phyloP scores from a whole-genome alignment of 192 early-diverging fungal species.

The Dissophora globulifera region DNA sequence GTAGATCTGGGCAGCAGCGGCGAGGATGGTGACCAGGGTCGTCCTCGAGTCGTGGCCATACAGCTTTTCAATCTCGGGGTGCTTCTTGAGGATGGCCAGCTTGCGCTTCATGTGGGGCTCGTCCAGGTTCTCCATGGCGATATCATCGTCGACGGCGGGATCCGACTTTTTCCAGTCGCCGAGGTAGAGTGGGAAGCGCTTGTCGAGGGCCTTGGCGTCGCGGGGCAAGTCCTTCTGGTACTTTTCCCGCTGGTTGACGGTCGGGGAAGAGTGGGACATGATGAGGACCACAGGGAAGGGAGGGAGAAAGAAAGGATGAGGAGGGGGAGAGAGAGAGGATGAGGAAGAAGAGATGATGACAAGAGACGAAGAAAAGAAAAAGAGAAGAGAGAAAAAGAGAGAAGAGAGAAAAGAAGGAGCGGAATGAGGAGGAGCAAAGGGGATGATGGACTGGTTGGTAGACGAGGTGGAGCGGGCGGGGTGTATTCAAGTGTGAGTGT shows the following conservation, averaged over 20 bases:
- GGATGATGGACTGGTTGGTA: no score
- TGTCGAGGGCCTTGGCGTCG: conserved; percentile 61
- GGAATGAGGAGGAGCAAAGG: no score
- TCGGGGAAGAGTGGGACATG: conserved; percentile 15
- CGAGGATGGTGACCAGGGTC: conserved; percentile 72
- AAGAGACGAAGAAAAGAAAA: not conserved
- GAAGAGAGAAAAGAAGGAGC: not conserved
- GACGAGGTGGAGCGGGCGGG: no score
- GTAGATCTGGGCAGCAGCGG: conserved; percentile 76
- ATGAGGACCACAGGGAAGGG: not conserved
- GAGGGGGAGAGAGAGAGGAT: not conserved
- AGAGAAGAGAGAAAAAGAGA: not conserved
- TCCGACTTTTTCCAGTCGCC: conserved; percentile 88
- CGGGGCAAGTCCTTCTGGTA: conserved; percentile 38
- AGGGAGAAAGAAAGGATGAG: not conserved
- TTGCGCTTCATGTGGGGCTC: conserved; percentile 95
- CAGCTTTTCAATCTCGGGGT: conserved; percentile 89
- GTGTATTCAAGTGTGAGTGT: no score
- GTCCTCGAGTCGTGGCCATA: conserved; percentile 88
- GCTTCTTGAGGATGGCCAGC: conserved; percentile 83
- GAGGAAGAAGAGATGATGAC: not conserved
- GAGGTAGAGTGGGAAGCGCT: conserved; percentile 80
- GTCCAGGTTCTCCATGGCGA: conserved; percentile 88
- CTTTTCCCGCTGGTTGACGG: conserved; percentile 36
- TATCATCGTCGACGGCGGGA: conserved; percentile 74